Conservation (phyloP, 805 yeast species). For the Yarrowia osloensis region DNA sequence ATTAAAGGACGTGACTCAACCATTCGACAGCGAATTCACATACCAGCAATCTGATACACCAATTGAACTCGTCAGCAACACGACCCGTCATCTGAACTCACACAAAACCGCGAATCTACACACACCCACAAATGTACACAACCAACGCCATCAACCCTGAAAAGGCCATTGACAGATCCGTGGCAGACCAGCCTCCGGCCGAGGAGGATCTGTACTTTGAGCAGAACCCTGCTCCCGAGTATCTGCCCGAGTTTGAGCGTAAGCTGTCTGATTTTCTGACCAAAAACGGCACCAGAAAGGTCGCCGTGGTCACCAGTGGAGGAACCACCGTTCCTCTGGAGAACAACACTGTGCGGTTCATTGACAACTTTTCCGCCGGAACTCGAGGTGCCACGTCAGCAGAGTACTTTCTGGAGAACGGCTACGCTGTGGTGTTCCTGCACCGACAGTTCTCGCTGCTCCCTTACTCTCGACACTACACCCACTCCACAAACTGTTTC, state of each 20-base stretch:
- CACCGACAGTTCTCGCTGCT: conserved; percentile 89
- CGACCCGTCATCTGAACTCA: neutral
- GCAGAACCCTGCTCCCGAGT: conserved; percentile 70
- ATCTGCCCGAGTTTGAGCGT: conserved; percentile 60
- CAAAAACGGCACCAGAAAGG: conserved; percentile 46
- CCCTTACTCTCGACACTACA: conserved; percentile 87
- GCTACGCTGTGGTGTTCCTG: conserved; percentile 88
- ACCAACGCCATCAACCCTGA: conserved; percentile 46
- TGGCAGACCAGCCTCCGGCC: conserved; percentile 80
- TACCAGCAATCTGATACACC: neutral
- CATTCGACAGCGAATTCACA: no score
- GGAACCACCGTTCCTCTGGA: conserved; percentile 98
- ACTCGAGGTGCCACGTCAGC: conserved; percentile 97
- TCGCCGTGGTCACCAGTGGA: conserved; percentile 89
- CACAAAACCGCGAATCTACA: neutral
- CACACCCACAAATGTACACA: conserved; percentile 37
- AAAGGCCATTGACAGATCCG: conserved; percentile 75
- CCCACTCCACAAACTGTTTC: conserved; percentile 81
- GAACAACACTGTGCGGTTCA: conserved; percentile 93
- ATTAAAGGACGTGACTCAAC: neutral
- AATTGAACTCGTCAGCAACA: neutral
- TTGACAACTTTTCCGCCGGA: conserved; percentile 96
- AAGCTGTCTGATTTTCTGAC: conserved; percentile 64
- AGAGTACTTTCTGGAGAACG: conserved; percentile 80
- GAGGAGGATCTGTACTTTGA: conserved; percentile 74